These are phyloP conservation scores for Gaultheria prostrata DNA, from an alignment of 148 eudicot species.

Conservation along the genomic window DNA sequence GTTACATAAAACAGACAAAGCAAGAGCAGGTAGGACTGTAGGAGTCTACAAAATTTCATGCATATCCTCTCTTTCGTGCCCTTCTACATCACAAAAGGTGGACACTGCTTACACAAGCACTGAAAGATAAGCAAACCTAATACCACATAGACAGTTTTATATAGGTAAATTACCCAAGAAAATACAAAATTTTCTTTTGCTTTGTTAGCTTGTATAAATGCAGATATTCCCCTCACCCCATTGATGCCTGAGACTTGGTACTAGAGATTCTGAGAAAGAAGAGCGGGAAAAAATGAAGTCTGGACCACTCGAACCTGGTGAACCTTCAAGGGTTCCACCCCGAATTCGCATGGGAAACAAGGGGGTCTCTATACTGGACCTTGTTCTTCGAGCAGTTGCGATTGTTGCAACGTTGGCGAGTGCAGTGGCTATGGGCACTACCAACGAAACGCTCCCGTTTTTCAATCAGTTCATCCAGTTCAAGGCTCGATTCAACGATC, in stretches of 20 bases:
- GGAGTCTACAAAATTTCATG: neutral
- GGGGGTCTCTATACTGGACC: constrained; percentile 34
- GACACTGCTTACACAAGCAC: constrained; percentile 11
- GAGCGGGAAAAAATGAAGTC: constrained; percentile 27
- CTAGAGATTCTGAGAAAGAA: neutral
- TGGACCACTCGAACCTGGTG: constrained; percentile 25
- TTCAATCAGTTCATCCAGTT: constrained; percentile 27
- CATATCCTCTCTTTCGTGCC: neutral
- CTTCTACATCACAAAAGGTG: neutral
- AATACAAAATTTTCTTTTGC: constrained; percentile 12
- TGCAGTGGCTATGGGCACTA: constrained; percentile 43
- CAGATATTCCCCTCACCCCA: neutral
- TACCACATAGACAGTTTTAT: neutral
- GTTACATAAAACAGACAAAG: neutral
- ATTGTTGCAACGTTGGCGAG: constrained; percentile 34
- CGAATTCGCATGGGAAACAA: constrained; percentile 13
- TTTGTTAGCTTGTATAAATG: neutral
- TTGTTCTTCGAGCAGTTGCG: constrained; percentile 33
- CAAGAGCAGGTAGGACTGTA: constrained; percentile 5
- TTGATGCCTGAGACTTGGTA: neutral
- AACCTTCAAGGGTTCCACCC: constrained; percentile 18
- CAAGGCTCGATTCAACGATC: constrained; percentile 38
- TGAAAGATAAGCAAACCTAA: constrained; percentile 9
- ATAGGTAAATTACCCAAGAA: constrained; percentile 2
- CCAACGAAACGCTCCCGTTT: constrained; percentile 35